phyloP scores from a whole-genome alignment of 2,329 filamentous ascomycete genomes.

The Aspergillus awamori region DNA sequence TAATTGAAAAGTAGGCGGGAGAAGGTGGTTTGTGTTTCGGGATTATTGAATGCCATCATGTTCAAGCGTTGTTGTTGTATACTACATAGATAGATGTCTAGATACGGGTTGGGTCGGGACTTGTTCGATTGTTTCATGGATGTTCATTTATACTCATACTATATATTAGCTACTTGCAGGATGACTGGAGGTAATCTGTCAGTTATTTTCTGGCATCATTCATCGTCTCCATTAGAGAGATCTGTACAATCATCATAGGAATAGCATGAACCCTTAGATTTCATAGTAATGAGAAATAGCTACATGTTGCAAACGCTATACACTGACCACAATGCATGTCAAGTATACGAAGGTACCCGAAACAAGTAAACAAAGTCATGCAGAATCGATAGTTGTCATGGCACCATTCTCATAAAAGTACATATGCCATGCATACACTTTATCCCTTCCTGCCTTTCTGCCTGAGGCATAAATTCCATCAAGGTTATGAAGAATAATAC shows the following conservation, averaged over 20 bases:
- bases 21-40: not conserved
- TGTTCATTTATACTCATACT: not conserved
- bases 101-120: not conserved
- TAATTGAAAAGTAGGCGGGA: not conserved
- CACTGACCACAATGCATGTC: too few relatives aligned
- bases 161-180: not conserved
- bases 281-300: too few relatives aligned
- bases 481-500: not conserved
- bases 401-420: not conserved
- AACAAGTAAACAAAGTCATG: too few relatives aligned
- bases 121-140: not conserved
- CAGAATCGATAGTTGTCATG: not conserved
- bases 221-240: too few relatives aligned
- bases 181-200: too few relatives aligned
- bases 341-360: too few relatives aligned
- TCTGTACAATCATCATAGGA: too few relatives aligned
- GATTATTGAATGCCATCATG: not conserved
- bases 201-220: too few relatives aligned
- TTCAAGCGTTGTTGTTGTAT: not conserved
- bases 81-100: not conserved
- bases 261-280: too few relatives aligned
- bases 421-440: not conserved
- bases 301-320: too few relatives aligned
- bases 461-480: conserved; percentile 18
- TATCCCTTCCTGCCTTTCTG: not conserved